Conservation (phyloP, 2,329 filamentous ascomycete genomes). For the Apiospora phragmitis region DNA sequence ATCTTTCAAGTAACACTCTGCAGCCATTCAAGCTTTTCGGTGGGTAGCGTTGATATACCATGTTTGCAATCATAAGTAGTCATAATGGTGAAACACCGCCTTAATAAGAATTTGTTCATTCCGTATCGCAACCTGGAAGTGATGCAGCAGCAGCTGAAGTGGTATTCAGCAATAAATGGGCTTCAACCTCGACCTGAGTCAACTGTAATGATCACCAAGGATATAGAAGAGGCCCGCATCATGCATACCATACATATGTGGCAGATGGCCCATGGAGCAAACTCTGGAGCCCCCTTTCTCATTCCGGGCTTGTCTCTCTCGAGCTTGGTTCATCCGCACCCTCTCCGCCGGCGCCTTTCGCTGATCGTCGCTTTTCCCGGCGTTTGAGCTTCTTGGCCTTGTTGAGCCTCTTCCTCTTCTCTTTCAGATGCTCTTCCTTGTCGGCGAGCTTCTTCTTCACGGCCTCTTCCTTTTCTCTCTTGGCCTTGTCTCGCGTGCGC, state of each 20-base stretch:
- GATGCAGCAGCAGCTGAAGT: neutral
- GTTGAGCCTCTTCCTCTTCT: constrained; percentile 65
- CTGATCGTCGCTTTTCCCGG: constrained; percentile 57
- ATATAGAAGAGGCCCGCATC: neutral
- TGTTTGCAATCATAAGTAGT: neutral
- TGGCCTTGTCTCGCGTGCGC: constrained; percentile 45
- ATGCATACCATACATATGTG: neutral
- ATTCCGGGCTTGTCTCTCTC: constrained; percentile 8
- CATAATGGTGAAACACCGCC: neutral
- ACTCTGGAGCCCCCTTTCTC: neutral
- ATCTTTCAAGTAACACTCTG: neutral
- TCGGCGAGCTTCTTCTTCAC: constrained; percentile 40
- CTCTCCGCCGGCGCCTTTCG: constrained; percentile 40
- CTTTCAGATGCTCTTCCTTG: constrained; percentile 57
- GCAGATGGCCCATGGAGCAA: neutral
- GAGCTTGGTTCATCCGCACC: constrained; percentile 16
- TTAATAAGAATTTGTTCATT: neutral
- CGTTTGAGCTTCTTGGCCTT: constrained; percentile 60
- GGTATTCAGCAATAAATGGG: neutral
- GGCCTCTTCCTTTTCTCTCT: constrained; percentile 41
- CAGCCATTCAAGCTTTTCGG: neutral
- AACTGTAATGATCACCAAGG: neutral
- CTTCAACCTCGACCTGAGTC: neutral
- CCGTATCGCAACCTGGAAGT: neutral
- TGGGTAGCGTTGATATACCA: neutral